Evolutionary conservation across 2,329 filamentous ascomycete species (phyloP).

Genomic region (Sordariomycetes sp.): DNA sequence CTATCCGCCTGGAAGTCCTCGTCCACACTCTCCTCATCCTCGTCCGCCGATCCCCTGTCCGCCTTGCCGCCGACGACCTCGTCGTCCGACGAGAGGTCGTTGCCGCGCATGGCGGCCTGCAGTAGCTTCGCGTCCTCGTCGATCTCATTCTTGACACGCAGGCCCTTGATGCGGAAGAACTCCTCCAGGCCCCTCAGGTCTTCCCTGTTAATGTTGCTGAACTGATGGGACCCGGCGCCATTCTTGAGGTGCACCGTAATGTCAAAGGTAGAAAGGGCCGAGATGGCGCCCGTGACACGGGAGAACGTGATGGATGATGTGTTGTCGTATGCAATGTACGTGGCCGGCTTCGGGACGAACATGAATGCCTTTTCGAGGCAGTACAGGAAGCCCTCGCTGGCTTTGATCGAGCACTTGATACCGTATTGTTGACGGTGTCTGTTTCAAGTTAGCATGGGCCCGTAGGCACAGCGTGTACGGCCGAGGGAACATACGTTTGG

Average conservation of each 20-base stretch:
- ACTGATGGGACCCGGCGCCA: slow-evolving; percentile 81
- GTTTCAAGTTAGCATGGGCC: slow-evolving; percentile 12
- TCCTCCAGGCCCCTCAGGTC: slow-evolving; percentile 93
- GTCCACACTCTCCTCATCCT: slow-evolving; percentile 90
- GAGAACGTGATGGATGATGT: slow-evolving; percentile 89
- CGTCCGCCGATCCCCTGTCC: slow-evolving; percentile 84
- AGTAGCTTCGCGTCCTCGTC: slow-evolving; percentile 79
- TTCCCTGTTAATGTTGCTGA: slow-evolving; percentile 98
- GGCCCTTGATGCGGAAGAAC: slow-evolving; percentile 92
- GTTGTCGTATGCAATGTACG: slow-evolving; percentile 93
- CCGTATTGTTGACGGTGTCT: slow-evolving; percentile 86
- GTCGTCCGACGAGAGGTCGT: slow-evolving; percentile 75
- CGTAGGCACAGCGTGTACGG: background rate
- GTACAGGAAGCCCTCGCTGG: slow-evolving; percentile 94
- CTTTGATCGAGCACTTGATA: slow-evolving; percentile 99
- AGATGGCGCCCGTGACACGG: slow-evolving; percentile 86
- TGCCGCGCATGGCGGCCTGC: slow-evolving; percentile 72
- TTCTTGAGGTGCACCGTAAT: slow-evolving; percentile 88
- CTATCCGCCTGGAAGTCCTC: slow-evolving; percentile 92
- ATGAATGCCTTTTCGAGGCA: slow-evolving; percentile 97
- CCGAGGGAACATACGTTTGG: slow-evolving; percentile 44
- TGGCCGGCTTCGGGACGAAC: slow-evolving; percentile 97
- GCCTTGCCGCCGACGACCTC: slow-evolving; percentile 60
- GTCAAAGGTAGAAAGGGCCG: slow-evolving; percentile 90
- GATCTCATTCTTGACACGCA: slow-evolving; percentile 98